Conservation (phyloP, 805 yeast genomes). For the Kodamaea laetipori region DNA sequence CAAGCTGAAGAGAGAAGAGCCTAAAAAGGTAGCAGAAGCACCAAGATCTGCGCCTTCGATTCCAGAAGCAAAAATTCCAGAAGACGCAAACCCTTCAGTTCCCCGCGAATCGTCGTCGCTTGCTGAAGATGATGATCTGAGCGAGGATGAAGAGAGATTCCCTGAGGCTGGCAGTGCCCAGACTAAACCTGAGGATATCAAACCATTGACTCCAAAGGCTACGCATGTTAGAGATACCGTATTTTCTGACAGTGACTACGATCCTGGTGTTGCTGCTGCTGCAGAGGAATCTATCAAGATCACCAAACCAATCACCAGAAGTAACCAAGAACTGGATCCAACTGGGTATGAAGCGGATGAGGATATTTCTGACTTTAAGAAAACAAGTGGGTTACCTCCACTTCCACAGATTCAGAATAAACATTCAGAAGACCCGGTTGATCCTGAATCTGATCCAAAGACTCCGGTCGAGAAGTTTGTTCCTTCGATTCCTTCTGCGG, state of each 20-base stretch:
- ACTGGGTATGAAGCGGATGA: slow-evolving; percentile 78
- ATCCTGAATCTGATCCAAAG: slow-evolving; percentile 15
- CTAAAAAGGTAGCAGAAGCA: neutral
- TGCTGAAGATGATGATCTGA: slow-evolving; percentile 28
- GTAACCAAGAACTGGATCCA: slow-evolving; percentile 27
- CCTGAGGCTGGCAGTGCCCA: slow-evolving; percentile 17
- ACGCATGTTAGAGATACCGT: slow-evolving; percentile 8
- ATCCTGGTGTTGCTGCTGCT: slow-evolving; percentile 10
- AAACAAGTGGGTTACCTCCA: slow-evolving; percentile 5
- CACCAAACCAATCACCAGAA: slow-evolving; percentile 13
- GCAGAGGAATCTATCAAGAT: slow-evolving; percentile 18
- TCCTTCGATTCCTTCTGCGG: neutral
- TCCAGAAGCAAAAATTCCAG: neutral
- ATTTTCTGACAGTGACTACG: slow-evolving; percentile 17
- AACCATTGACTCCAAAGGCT: slow-evolving; percentile 10
- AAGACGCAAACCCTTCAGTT: neutral
- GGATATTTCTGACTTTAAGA: slow-evolving; percentile 36
- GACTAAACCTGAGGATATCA: slow-evolving; percentile 11
- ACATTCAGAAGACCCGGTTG: neutral
- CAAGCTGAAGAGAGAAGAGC: slow-evolving; percentile 10
- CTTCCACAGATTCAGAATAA: slow-evolving; percentile 1
- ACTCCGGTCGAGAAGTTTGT: slow-evolving; percentile 10
- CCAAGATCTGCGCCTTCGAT: slow-evolving; percentile 6
- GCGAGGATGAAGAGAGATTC: slow-evolving; percentile 17
- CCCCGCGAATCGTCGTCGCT: slow-evolving; percentile 15